These are phyloP conservation scores for Nakaseomyces delphensis DNA, from an alignment of 1,139 yeast genomes.

Conservation along the genomic window DNA sequence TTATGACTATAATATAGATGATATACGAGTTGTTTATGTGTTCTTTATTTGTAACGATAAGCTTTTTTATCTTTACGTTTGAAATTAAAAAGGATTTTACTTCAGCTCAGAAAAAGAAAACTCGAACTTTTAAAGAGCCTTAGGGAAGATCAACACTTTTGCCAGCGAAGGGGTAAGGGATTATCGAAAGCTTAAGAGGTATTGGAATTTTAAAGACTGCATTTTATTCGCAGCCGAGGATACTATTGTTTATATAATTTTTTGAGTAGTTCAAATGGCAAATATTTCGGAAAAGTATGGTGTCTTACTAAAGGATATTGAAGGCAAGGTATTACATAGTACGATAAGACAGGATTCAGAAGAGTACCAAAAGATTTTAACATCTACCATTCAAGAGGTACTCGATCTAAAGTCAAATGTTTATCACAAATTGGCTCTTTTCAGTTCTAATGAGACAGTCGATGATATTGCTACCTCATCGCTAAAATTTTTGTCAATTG, in stretches of 20 bases:
- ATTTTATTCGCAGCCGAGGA: too few relatives aligned
- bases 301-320: not conserved
- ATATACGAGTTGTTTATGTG: not conserved
- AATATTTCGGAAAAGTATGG: not conserved
- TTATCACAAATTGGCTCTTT: conserved; percentile 35
- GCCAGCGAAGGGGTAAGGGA: too few relatives aligned
- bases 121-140: too few relatives aligned
- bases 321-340: conserved; percentile 13
- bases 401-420: conserved; percentile 31
- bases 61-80: too few relatives aligned
- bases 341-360: conserved; percentile 31
- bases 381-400: conserved; percentile 23
- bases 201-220: not conserved
- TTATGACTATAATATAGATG: not conserved
- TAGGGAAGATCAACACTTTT: too few relatives aligned
- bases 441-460: conserved; percentile 52
- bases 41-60: too few relatives aligned
- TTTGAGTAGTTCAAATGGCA: not conserved
- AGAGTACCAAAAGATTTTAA: conserved; percentile 29
- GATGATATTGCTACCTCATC: conserved; percentile 51
- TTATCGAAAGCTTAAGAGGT: too few relatives aligned
- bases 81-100: too few relatives aligned
- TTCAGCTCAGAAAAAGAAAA: not conserved
- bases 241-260: too few relatives aligned
- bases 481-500: conserved; percentile 45